phyloP scores from a whole-genome alignment of 2,329 filamentous ascomycete genomes.

The Pseudogymnoascus sp. region DNA sequence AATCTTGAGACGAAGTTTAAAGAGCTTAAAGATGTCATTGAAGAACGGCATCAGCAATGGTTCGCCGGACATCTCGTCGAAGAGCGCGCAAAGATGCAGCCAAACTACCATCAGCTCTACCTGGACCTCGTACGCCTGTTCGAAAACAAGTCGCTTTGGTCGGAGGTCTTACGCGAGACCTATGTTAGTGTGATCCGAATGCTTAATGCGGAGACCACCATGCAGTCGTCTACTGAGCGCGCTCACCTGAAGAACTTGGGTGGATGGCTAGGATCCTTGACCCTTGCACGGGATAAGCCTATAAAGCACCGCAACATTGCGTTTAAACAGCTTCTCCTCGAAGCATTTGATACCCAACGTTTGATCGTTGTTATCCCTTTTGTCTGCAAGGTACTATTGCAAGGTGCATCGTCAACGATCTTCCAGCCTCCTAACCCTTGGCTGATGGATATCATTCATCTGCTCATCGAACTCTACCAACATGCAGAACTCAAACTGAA shows the following conservation, averaged over 20 bases:
- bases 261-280: constrained; percentile 86
- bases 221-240: constrained; percentile 77
- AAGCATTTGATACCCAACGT: constrained; percentile 87
- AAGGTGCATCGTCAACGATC: constrained; percentile 75
- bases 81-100: constrained; percentile 92
- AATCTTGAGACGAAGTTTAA: constrained; percentile 79
- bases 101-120: constrained; percentile 92
- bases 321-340: constrained; percentile 89
- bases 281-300: constrained; percentile 85
- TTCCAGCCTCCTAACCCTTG: constrained; percentile 95
- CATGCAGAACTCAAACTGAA: constrained; percentile 91
- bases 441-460: constrained; percentile 89
- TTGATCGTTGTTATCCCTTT: constrained; percentile 92
- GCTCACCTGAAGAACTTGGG: constrained; percentile 88
- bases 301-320: constrained; percentile 96
- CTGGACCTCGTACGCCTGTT: constrained; percentile 81
- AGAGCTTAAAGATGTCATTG: constrained; percentile 71
- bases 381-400: constrained; percentile 88
- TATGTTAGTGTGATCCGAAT: constrained; percentile 79
- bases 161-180: constrained; percentile 86
- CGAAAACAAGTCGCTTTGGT: constrained; percentile 69
- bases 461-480: constrained; percentile 90
- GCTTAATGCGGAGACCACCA: constrained; percentile 80
- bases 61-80: constrained; percentile 93
- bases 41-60: constrained; percentile 84